Evolutionary conservation across 495 filamentous ascomycete genomes (phyloP).

Genomic region (Xylona heveae): DNA sequence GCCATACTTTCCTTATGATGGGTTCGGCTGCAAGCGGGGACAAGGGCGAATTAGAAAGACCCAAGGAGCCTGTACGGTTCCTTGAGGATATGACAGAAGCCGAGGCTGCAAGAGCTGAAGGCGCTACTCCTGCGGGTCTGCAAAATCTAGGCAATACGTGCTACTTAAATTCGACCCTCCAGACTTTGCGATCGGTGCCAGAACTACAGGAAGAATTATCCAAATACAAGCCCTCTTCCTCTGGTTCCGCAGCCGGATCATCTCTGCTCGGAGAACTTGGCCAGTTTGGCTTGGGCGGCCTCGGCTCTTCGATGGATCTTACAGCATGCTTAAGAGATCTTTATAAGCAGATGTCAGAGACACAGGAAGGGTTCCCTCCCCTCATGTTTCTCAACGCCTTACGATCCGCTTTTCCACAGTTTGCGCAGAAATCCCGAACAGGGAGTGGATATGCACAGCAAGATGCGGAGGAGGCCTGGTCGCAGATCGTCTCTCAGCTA

Average conservation of each 20-base stretch:
- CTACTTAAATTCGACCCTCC: slow-evolving; percentile 92
- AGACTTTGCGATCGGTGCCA: slow-evolving; percentile 70
- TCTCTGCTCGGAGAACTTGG: slow-evolving; percentile 26
- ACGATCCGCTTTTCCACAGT: slow-evolving; percentile 72
- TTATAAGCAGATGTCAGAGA: slow-evolving; percentile 84
- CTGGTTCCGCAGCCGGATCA: slow-evolving; percentile 17
- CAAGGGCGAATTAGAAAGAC: slow-evolving; percentile 32
- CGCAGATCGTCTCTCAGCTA: slow-evolving; percentile 79
- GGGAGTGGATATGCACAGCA: slow-evolving; percentile 82
- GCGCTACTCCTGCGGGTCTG: slow-evolving; percentile 72
- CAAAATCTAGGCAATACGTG: slow-evolving; percentile 94
- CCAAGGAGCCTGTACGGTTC: slow-evolving; percentile 70
- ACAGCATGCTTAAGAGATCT: slow-evolving; percentile 64
- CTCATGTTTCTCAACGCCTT: slow-evolving; percentile 70
- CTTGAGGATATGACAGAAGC: slow-evolving; percentile 96
- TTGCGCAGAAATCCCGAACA: slow-evolving; percentile 63
- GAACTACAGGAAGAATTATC: slow-evolving; percentile 69
- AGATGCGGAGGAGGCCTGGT: slow-evolving; percentile 97
- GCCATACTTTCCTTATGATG: slow-evolving; percentile 91
- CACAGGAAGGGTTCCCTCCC: slow-evolving; percentile 72
- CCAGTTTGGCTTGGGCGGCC: slow-evolving; percentile 35
- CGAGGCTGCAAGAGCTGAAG: slow-evolving; percentile 60
- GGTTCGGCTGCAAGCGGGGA: slow-evolving; percentile 56
- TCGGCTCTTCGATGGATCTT: slow-evolving; percentile 45
- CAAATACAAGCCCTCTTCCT: slow-evolving; percentile 34